Evolutionary conservation across 2,329 filamentous ascomycete species (phyloP), one percentile per base, ranked within the genome.

Genomic region (Fusarium fujikuroi): DNA sequence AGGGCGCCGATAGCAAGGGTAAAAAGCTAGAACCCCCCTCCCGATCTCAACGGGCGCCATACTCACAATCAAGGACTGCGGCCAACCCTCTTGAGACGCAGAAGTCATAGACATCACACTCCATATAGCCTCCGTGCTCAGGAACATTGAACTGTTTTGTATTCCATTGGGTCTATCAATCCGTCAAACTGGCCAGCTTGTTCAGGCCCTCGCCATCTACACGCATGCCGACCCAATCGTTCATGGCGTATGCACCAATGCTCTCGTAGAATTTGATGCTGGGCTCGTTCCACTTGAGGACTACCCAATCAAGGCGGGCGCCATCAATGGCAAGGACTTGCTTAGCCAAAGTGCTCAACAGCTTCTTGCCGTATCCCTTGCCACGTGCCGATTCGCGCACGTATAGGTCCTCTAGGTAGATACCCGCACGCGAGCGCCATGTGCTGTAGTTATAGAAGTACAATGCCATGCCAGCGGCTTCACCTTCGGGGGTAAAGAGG

Each of bases 391-490:
- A 84, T 2, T 90, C 87, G 75, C 90, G 87, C 44, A 99, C 94
- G 78, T 92, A 97, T n/a, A 98, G 85, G 79, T 98, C 95, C 82
- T 98, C 95, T 42, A 98, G 91, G 82, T 97, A 97, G 79, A 99
- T 93, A 6, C 95, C 95, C 1, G 95, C 90, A 50, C 89, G 89
- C n/a, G 93, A 90, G 14, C 93, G 90, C 96, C 96, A 98, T 1
- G 95, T 98, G 79, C 92, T 94, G 84, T 97, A 98, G 84, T 95
- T 98, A 87, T 95, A 95, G 82, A 97, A 98, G 84, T 95, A 98
- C 44, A 98, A 84, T 3, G 95, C 95, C 89, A 98, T 94, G 53
- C 92, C 94, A 1, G 90, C 93, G 1, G 81, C 81, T 43, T 83
- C 79, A 16, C 85, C 82, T 10, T 84, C 81, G 16, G 85, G 83